Base-by-base conservation (phyloP, 2,329 filamentous ascomycete genomes). In the Didymella arachidicola region DNA sequence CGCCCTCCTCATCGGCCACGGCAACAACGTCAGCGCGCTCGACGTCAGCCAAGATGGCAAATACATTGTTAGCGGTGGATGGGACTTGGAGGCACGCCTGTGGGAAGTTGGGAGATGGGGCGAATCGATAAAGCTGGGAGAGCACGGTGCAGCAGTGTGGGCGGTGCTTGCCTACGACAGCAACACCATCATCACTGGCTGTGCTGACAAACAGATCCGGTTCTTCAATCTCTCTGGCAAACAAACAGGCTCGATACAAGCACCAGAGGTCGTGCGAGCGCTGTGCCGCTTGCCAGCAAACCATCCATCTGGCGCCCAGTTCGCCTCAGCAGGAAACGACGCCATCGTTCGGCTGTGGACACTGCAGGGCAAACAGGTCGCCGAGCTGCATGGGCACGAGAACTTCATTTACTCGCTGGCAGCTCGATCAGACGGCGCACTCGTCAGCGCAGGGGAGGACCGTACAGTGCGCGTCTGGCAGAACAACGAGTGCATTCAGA, bases 271-370 rank as follows among this genome's bases (percentile, higher is more conserved):
- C 34, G 90, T 98, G 51, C 88, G 95, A 60, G 93, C 93, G n/a
- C 83, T 99, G 10, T 94, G 91, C 77, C 88, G 87, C 68, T 81
- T 98, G n/a, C 89, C 92, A 0, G 75, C 82, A 25, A 86, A 86
- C 26, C 91, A 97, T 73, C 84, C 89, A 16, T 93, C 89, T 22
- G 91, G 91, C 12, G 94, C 93, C 18, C 89, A 96, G n/a, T 93
- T 99, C 74, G 95, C 93, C 44, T 96, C 93, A 42, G 93, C 95
- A 16, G 92, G 92, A 67, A 99, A 98, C 71, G 95, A 99, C 72
- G 92, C 92, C 27, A 82, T 93, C 19, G 90, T 99, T 61, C 87
- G 93, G 44, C 78, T 98, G 4, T 99, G 93, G 90, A 95, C 89
- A 34, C 73, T 96, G 26, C 86, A 89, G 52, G 95, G 95, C 0